Conservation (phyloP, 805 yeast species). For the Yamadazyma philogaea region DNA sequence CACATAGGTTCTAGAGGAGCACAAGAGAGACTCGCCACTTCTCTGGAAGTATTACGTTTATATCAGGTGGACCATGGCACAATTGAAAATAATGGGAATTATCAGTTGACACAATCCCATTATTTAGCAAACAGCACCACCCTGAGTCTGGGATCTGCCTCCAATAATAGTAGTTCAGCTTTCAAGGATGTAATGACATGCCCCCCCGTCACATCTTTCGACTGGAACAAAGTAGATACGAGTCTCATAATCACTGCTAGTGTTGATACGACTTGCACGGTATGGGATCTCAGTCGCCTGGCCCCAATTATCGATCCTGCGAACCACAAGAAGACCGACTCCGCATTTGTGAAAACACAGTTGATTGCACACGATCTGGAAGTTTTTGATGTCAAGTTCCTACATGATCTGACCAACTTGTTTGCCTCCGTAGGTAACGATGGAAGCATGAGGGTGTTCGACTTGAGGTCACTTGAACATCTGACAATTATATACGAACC, state of each 20-base stretch:
- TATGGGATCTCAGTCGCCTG: conserved; percentile 71
- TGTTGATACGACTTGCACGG: conserved; percentile 94
- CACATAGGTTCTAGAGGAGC: conserved; percentile 35
- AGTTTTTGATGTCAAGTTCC: conserved; percentile 87
- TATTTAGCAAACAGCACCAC: conserved; percentile 38
- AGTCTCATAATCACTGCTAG: conserved; percentile 75
- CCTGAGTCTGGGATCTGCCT: conserved; percentile 9
- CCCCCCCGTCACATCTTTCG: conserved; percentile 92
- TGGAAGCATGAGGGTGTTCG: conserved; percentile 91
- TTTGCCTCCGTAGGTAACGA: conserved; percentile 95
- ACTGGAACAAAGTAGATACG: conserved; percentile 80
- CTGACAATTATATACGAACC: conserved; percentile 94
- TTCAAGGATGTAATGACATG: conserved; percentile 42
- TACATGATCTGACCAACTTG: conserved; percentile 67
- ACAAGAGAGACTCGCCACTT: conserved; percentile 54
- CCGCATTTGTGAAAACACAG: conserved; percentile 80
- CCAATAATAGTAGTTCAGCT: conserved; percentile 2
- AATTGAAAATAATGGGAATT: conserved; percentile 37
- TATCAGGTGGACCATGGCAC: conserved; percentile 52
- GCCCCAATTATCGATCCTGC: not conserved
- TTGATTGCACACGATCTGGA: conserved; percentile 95
- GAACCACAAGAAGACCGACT: conserved; percentile 26
- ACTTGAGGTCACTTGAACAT: conserved; percentile 83
- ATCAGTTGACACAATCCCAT: conserved; percentile 39
- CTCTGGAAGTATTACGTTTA: conserved; percentile 68